These are phyloP conservation scores for Platanus orientalis DNA, from an alignment of 164 flowering plant genomes.

Conservation along the genomic window DNA sequence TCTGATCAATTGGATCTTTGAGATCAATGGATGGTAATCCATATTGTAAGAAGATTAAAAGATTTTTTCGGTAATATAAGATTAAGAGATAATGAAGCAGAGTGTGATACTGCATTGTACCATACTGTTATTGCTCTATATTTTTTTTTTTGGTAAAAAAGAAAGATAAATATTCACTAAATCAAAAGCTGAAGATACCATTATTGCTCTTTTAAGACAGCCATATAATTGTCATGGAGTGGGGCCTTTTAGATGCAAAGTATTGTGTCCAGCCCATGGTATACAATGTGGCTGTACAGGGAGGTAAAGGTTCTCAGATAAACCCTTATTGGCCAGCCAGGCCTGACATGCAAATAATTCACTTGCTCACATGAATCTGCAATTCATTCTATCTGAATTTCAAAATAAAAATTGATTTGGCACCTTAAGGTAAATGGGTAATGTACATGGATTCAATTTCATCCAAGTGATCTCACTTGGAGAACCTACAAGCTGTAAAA, in stretches of 20 bases:
- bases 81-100: background rate
- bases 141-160: too few relatives aligned
- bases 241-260: background rate
- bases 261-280: background rate
- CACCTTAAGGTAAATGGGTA: background rate
- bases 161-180: too few relatives aligned
- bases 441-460: background rate
- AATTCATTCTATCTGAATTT: background rate
- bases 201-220: background rate
- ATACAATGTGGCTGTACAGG: background rate
- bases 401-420: background rate
- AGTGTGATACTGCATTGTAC: background rate
- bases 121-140: background rate
- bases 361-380: background rate
- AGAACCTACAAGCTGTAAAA: conserved; percentile 1
- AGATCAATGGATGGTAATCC: background rate
- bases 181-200: too few relatives aligned
- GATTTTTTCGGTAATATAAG: background rate
- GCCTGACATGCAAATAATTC: too few relatives aligned
- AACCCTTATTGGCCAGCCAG: background rate
- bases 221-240: conserved; percentile 1
- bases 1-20: too few relatives aligned
- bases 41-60: too few relatives aligned
- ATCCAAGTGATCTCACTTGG: background rate
- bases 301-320: background rate